A percentile compares a stretch with the other conserved stretches of the same genome.
phyloP scores from a whole-genome alignment of 2,329 filamentous ascomycete species.

The Fusarium xylarioides region DNA sequence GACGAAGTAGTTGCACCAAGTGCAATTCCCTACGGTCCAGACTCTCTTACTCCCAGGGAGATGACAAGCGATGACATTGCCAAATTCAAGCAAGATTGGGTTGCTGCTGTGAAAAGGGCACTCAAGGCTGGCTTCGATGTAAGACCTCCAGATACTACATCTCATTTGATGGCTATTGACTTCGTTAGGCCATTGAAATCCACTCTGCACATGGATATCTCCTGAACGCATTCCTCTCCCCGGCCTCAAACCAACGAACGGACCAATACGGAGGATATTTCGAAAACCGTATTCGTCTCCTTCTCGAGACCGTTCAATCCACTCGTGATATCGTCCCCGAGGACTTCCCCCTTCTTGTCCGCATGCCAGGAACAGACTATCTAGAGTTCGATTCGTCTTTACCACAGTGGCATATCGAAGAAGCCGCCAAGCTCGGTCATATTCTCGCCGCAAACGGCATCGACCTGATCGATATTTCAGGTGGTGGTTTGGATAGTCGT shows the following conservation, averaged over 20 bases:
- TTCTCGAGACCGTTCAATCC: conserved; percentile 54
- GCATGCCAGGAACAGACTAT: conserved; percentile 77
- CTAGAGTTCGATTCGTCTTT: conserved; percentile 66
- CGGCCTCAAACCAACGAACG: conserved; percentile 59
- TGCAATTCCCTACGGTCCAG: conserved; percentile 32
- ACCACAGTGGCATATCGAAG: conserved; percentile 69
- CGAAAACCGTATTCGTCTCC: conserved; percentile 56
- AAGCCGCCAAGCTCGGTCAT: conserved; percentile 69
- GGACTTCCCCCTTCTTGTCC: conserved; percentile 68
- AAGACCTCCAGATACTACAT: neutral
- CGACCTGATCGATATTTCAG: conserved; percentile 77
- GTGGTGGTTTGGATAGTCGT: conserved; percentile 68
- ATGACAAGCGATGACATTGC: conserved; percentile 38
- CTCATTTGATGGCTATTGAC: neutral
- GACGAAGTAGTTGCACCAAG: conserved; percentile 38
- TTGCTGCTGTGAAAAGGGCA: conserved; percentile 30
- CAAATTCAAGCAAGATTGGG: conserved; percentile 38
- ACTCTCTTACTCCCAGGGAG: conserved; percentile 32
- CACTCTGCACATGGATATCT: conserved; percentile 63
- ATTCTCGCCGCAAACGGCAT: conserved; percentile 71
- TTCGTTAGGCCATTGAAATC: conserved; percentile 33
- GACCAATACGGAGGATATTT: conserved; percentile 59
- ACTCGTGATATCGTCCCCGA: conserved; percentile 30
- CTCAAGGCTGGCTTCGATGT: conserved; percentile 37
- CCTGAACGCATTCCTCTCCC: conserved; percentile 60